Evolutionary conservation across 108 stramenopile species (phyloP).

Genomic region (Cyclotella choctawhatcheeana): DNA sequence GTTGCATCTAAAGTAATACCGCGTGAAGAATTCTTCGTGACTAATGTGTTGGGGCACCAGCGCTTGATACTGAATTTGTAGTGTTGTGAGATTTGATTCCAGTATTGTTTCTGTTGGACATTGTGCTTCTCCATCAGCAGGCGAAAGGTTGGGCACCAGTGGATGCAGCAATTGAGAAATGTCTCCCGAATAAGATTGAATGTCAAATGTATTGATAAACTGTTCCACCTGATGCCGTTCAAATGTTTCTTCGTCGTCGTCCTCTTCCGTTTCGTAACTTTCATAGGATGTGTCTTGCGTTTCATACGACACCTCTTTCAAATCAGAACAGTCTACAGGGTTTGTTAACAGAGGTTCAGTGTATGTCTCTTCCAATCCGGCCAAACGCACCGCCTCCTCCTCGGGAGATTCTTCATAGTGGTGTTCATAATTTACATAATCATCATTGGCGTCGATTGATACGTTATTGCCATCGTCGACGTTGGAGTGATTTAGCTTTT

Average conservation of each 20-base stretch:
- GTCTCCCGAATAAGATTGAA: conserved; percentile 61
- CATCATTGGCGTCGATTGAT: conserved; percentile 1
- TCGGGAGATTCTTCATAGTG: conserved; percentile 18
- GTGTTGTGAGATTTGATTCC: conserved; percentile 18
- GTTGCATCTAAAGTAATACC: conserved; percentile 73
- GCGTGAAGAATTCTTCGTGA: conserved; percentile 75
- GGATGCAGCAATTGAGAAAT: conserved; percentile 52
- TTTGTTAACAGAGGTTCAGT: conserved; percentile 8
- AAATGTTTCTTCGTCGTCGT: conserved; percentile 8
- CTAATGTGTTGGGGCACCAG: conserved; percentile 58
- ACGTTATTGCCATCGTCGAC: conserved; percentile 10
- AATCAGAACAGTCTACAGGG: not conserved
- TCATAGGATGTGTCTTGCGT: not conserved
- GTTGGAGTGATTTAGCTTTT: not conserved
- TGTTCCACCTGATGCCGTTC: conserved; percentile 17
- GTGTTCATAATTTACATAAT: conserved; percentile 6
- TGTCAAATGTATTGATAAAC: conserved; percentile 42
- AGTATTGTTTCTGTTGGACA: not conserved
- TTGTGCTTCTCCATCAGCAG: conserved; percentile 29
- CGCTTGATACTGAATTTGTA: conserved; percentile 44
- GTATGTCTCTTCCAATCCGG: conserved; percentile 19
- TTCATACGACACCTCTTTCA: conserved; percentile 14
- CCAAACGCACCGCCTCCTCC: conserved; percentile 9
- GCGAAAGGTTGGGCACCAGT: not conserved
- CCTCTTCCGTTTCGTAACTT: conserved; percentile 12